A percentile compares a stretch with the other conserved stretches of the same genome.
phyloP scores from a whole-genome alignment of 1,139 yeast genomes.

The Pichia sp. region DNA sequence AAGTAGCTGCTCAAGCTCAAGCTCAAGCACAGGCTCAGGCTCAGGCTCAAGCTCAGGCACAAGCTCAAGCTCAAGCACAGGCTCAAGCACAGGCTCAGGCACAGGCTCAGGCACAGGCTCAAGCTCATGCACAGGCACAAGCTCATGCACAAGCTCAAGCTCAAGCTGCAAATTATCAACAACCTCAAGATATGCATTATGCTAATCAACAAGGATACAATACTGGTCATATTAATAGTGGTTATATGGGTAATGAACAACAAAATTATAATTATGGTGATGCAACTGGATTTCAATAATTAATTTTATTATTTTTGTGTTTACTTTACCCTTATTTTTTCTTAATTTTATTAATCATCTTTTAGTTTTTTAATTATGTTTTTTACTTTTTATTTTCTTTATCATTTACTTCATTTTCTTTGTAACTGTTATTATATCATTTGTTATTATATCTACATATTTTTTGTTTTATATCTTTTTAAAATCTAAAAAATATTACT shows the following conservation, averaged over 20 bases:
- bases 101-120: constrained; percentile 15
- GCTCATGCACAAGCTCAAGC: constrained; percentile 5
- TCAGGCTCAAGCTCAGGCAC: constrained; percentile 26
- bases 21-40: constrained; percentile 22
- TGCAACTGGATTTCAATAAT: constrained; percentile 26
- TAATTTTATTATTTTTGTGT: background rate
- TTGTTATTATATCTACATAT: too few relatives aligned
- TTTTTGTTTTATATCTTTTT: too few relatives aligned
- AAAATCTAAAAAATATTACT: too few relatives aligned
- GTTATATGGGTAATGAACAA: constrained; percentile 25
- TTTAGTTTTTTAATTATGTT: too few relatives aligned
- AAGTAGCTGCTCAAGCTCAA: constrained; percentile 19
- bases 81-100: constrained; percentile 17
- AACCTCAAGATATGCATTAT: constrained; percentile 12
- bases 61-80: constrained; percentile 16
- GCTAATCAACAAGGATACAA: constrained; percentile 10
- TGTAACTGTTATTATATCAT: too few relatives aligned
- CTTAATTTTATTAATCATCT: too few relatives aligned
- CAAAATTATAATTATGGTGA: constrained; percentile 17
- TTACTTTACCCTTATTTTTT: too few relatives aligned
- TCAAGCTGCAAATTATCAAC: constrained; percentile 3
- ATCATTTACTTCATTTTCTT: too few relatives aligned
- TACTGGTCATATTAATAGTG: constrained; percentile 22
- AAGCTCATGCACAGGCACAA: constrained; percentile 10
- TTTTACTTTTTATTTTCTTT: too few relatives aligned